Percentiles rank a stretch among this genome's conserved stretches.
Conservation (phyloP, 192 early-diverging fungal species). For the Coemansia sp. region DNA sequence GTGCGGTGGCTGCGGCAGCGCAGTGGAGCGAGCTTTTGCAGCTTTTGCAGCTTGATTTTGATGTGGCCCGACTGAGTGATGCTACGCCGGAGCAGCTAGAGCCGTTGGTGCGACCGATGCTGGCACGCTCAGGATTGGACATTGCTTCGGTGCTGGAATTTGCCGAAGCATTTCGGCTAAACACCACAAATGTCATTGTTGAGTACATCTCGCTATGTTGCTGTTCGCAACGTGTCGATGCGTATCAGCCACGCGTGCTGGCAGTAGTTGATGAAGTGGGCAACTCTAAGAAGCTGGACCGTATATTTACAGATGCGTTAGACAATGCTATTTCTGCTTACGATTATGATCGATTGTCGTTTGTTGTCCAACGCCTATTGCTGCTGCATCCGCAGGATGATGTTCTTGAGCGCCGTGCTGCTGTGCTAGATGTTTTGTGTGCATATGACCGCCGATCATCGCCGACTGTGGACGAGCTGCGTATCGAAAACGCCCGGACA, state of each 20-base stretch:
- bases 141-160: constrained; percentile 64
- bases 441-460: constrained; percentile 51
- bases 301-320: constrained; percentile 48
- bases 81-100: constrained; percentile 54
- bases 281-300: constrained; percentile 59
- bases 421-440: constrained; percentile 56
- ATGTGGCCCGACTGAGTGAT: constrained; percentile 54
- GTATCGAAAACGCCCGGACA: constrained; percentile 28
- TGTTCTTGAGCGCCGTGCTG: constrained; percentile 29
- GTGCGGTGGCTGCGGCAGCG: constrained; percentile 58
- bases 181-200: constrained; percentile 38
- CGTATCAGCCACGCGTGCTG: constrained; percentile 54
- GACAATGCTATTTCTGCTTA: constrained; percentile 56
- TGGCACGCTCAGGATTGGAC: constrained; percentile 61
- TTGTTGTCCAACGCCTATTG: constrained; percentile 58
- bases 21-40: constrained; percentile 66
- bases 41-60: constrained; percentile 61
- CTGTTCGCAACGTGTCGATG: constrained; percentile 27
- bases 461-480: constrained; percentile 56
- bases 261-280: constrained; percentile 51
- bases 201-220: constrained; percentile 51
- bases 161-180: constrained; percentile 58
- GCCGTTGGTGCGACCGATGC: constrained; percentile 56
- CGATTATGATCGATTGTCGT: constrained; percentile 65
- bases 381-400: constrained; percentile 51